Evolutionary conservation across 2,329 filamentous ascomycete species (phyloP).

Genomic region (Aureobasidium sp.): DNA sequence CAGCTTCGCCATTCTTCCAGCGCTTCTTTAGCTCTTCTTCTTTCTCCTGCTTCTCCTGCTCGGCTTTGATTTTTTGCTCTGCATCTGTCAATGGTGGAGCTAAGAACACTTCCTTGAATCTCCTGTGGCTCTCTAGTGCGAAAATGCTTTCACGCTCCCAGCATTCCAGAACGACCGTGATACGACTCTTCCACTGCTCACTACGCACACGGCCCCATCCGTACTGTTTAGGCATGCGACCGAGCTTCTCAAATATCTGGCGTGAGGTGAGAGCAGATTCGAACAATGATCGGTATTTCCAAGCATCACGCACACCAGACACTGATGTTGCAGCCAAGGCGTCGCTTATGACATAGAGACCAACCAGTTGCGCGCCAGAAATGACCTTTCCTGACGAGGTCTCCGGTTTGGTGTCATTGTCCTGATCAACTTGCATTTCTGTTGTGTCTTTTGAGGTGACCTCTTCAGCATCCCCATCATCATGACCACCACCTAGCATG

Average conservation of each 20-base stretch:
- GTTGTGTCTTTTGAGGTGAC: neutral
- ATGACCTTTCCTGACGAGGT: constrained; percentile 37
- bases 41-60: constrained; percentile 27
- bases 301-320: constrained; percentile 71
- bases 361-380: constrained; percentile 61
- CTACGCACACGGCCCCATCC: constrained; percentile 74
- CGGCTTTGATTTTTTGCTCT: constrained; percentile 32
- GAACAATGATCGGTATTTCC: constrained; percentile 77
- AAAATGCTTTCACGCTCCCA: constrained; percentile 64
- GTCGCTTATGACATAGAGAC: constrained; percentile 71
- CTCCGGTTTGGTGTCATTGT: constrained; percentile 27
- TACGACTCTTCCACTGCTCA: constrained; percentile 76
- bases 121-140: constrained; percentile 62
- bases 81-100: constrained; percentile 50
- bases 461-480: constrained; percentile 28
- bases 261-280: constrained; percentile 61
- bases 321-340: constrained; percentile 70
- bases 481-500: constrained; percentile 14
- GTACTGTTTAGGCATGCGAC: constrained; percentile 60
- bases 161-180: constrained; percentile 58
- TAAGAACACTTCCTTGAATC: constrained; percentile 62
- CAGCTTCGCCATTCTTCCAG: constrained; percentile 36
- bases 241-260: constrained; percentile 66
- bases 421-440: neutral
- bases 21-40: constrained; percentile 37